Evolutionary conservation across 805 yeast species (phyloP), one percentile per base, ranked within the genome.

Genomic region (Grigorovia jiainica): DNA sequence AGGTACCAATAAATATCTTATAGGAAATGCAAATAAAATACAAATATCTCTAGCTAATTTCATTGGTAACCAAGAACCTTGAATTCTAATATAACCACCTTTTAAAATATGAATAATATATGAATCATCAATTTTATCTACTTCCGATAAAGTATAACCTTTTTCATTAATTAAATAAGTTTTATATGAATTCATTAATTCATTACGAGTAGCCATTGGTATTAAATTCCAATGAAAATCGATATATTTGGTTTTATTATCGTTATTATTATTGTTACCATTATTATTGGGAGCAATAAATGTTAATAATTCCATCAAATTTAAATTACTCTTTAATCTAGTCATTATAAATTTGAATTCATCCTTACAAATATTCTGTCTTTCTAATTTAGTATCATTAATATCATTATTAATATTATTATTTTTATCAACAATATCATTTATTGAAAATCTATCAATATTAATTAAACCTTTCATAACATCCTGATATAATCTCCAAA

Each of bases 1-100:
- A n/a, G n/a, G n/a, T n/a, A n/a, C n/a, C n/a, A n/a, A n/a, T n/a
- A n/a, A n/a, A n/a, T 68, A 82, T 43, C 96, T 68, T 36, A 87
- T 82, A 44, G 79, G 76, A 60, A 73, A 87, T 64, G 94, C 84
- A 52, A 87, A 83, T 41, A 82, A 73, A 27, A 75, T 60, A 3
- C 95, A 90, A 40, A 87, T 65, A 24, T 73, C 64, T 46, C 70
- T 71, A 20, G 92, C 87, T 1, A 83, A 67, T 8, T 72, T 73
- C 54, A 64, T 81, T 2, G 95, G 90, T 33, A 87, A 64, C 96
- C 96, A 89, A 9, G 95, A 85, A 3, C 97, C 97, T 64, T 87
- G 97, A 49, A 89, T 85, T 66, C 86, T 87, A 49, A 87, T 71
- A 53, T 78, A 86, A 2, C 97, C 97, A 36, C 97, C 97, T 41